These are phyloP conservation scores for Lactarius vividus DNA, from an alignment of 768 basidiomycete species.

Conservation along the genomic window DNA sequence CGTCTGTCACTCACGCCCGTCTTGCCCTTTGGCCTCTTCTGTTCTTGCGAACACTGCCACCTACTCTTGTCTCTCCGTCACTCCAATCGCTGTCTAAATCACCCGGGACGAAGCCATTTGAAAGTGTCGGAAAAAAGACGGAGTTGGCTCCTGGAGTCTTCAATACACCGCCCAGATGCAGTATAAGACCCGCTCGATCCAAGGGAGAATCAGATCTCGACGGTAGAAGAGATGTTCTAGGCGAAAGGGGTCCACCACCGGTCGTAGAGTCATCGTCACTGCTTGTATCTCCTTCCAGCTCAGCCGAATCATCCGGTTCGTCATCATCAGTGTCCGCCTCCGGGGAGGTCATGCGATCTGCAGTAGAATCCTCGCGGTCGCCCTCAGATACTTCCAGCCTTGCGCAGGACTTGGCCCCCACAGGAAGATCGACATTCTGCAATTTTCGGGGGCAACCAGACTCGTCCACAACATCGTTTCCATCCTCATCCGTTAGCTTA, in stretches of 20 bases:
- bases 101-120: constrained; percentile 80
- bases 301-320: constrained; percentile 51
- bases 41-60: constrained; percentile 61
- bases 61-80: constrained; percentile 56
- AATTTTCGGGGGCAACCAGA: background rate
- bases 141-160: constrained; percentile 38
- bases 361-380: background rate
- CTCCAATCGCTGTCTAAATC: constrained; percentile 76
- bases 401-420: background rate
- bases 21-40: constrained; percentile 92
- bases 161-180: background rate
- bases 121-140: constrained; percentile 84
- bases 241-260: background rate
- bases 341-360: background rate
- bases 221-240: background rate
- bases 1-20: constrained; percentile 67
- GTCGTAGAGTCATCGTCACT: constrained; percentile 11
- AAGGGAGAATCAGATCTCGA: background rate
- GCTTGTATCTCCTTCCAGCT: constrained; percentile 32
- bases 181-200: constrained; percentile 2
- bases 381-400: background rate
- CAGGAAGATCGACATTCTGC: background rate
- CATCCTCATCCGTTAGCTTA: constrained; percentile 29
- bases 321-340: constrained; percentile 34
- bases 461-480: background rate